Evolutionary conservation across 2,329 filamentous ascomycete genomes (phyloP).

Genomic region (Arthrobotrys entomopaga): DNA sequence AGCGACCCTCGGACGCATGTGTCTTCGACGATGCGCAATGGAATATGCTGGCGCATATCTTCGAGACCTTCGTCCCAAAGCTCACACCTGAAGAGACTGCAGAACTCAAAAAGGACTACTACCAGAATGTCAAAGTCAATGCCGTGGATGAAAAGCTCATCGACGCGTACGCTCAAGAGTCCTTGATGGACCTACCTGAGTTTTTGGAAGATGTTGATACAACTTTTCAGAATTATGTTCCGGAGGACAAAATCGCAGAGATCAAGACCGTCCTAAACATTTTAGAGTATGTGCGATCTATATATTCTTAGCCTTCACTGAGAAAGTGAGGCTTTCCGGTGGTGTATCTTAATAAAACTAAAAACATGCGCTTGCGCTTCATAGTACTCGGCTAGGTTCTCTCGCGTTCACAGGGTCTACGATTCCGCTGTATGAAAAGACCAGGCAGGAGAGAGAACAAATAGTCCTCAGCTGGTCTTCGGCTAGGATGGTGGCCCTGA

Average conservation of each 20-base stretch:
- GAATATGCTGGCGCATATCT: slow-evolving; percentile 53
- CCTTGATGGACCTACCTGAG: slow-evolving; percentile 28
- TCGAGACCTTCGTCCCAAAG: slow-evolving; percentile 40
- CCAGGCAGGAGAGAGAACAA: slow-evolving; percentile 69
- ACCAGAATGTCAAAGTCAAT: slow-evolving; percentile 38
- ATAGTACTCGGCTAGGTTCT: slow-evolving; percentile 72
- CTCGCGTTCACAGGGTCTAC: slow-evolving; percentile 75
- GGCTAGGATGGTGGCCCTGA: slow-evolving; percentile 63
- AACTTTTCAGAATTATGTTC: slow-evolving; percentile 34
- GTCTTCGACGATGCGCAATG: slow-evolving; percentile 53
- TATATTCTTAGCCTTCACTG: background rate
- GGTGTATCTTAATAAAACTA: background rate
- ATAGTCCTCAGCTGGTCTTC: slow-evolving; percentile 73
- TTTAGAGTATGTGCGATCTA: slow-evolving; percentile 36
- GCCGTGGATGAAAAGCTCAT: slow-evolving; percentile 37
- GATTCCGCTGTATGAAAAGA: slow-evolving; percentile 71
- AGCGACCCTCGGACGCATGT: slow-evolving; percentile 48
- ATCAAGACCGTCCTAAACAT: slow-evolving; percentile 54
- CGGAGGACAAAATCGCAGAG: slow-evolving; percentile 46
- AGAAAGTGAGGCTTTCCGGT: background rate
- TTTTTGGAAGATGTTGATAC: slow-evolving; percentile 44
- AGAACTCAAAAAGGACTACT: slow-evolving; percentile 49
- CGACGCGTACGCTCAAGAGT: slow-evolving; percentile 46
- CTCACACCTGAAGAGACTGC: slow-evolving; percentile 50
- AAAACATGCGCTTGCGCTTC: slow-evolving; percentile 5